Base-by-base conservation (phyloP, 2,329 filamentous ascomycete species). In the Fusarium sp. region DNA sequence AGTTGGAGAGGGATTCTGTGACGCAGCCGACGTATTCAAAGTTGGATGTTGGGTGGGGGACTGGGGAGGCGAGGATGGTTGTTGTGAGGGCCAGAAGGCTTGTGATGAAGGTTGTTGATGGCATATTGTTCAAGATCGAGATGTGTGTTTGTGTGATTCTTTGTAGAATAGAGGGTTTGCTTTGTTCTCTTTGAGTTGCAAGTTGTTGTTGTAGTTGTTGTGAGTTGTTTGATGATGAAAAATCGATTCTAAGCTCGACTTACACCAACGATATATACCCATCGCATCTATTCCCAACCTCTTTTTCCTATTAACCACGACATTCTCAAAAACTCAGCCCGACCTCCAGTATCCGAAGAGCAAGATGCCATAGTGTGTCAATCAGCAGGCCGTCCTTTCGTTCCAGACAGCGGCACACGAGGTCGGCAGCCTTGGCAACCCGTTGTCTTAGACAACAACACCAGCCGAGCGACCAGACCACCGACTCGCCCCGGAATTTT, bases 11-110 rank as follows among this genome's bases (percentile, higher is more conserved):
- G 5, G 70, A 45, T 60, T 70, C 70, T 34, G 76, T 47, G 56
- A 78, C 75, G 75, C 81, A 82, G 66, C 79, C 81, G 63, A 80
- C 60, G 66, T 79, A 80, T 50, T 76, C 61, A 66, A 74, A 78
- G 14, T 70, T 66, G 22, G 64, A 10, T 60, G 67, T 37, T 61
- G 59, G 14, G 42, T 63, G 27, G 54, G 76, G 66, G 42, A 70
- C 64, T 13, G 47, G 47, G 11, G 69, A 63, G 13, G 71, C 47
- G 40, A 77, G 72, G n/a, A 79, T 50, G 7, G 56, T n/a, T 14
- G 64, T 45, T 61, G 72, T 70, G 40, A 71, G 64, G 34, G 76
- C 77, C 58, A 82, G 38, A n/a, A 82, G 66, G 71, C 62, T 38
- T 38, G 62, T 64, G 38, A 77, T 40, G 1, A 76, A n/a, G 29